Base-by-base conservation (phyloP, 495 filamentous ascomycete species). In the Tuber umbilicatum region DNA sequence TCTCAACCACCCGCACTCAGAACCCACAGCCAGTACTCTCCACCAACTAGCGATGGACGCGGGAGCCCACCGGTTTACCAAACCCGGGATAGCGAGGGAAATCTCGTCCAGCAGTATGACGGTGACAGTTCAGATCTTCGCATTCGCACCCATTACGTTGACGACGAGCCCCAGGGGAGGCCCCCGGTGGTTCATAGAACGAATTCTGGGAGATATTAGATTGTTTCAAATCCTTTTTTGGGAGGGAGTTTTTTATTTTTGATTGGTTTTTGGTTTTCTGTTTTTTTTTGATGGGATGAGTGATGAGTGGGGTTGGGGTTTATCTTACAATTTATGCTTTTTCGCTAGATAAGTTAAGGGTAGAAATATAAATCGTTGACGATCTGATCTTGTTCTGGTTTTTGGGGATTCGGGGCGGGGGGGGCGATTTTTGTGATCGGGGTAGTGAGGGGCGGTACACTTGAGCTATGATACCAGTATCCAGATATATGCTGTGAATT, bases 361-460 rank as follows among this genome's bases (percentile, higher is more conserved):
- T 64, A 64, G 55, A 64, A 64, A 64, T 64, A 64, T 64, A 64
- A 35, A 64, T 64, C 12, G 27, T 64, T 64, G 55, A 16, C 55
- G 55, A 64, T 64, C 2, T 27, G 35, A 16, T 19, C 14, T 19
- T 64, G 55, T 64, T 19, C 21, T 42, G 4, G 27, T 70, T 23
- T 38, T 4, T 70, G 37, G 35, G 37, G 69, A 42, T 19, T 70
- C 16, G 35, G 69, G n/a, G 68, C 7, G 68, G 9, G 68, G n/a
- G 39, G 68, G 17, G n/a, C n/a, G n/a, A 19, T 35, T 37, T 37
- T n/a, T 17, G 14, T 43, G 12, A 17, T 43, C 16, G 14, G n/a
- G 9, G 19, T 37, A 23, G 35, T n/a, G n/a, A 39, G 35, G 35
- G 9, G 35, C 19, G 5, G 7, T 21, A 64, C 2, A 35, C 31